Evolutionary conservation across 2,329 filamentous ascomycete genomes (phyloP), one percentile per base, ranked within the genome.

Genomic region (Byssothecium circinans): DNA sequence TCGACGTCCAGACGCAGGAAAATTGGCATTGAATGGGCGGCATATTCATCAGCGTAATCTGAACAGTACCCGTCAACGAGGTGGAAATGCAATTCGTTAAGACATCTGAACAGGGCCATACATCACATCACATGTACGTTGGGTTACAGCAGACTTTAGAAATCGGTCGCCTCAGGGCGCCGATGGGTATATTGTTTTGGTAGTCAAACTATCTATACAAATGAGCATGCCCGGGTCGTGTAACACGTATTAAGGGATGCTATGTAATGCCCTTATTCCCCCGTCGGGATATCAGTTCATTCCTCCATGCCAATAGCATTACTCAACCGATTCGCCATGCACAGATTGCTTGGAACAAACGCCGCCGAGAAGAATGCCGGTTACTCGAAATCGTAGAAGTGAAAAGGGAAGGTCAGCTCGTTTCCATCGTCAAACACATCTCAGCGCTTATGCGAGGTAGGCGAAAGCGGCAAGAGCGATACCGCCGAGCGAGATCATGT

Each of bases 401-500:
- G 37, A 49, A 33, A 51, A 45, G 45, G 25, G 40, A 27, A 18
- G 17, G 42, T 14, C 14, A 32, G 4, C 29, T 8, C 6, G 29
- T 32, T 29, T 25, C 23, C 23, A 15, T 17, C n/a, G 18, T 23
- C 36, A 34, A 33, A 32, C 35, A 20, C 17, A 5, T 37, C 19
- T 43, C 37, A 34, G 47, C 37, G 32, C 49, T 55, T 63, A 69
- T 51, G 61, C 64, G 45, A 69, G 51, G 53, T 61, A 56, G 44
- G 60, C 65, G 48, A 54, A 58, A 33, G 61, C 45, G 46, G 64
- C 65, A 41, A 66, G 22, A 44, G 56, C 58, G 19, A 68, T 46
- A 19, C 57, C 59, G 33, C 65, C 64, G 53, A 68, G 51, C 27
- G 64, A 66, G 56, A 57, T 55, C 41, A 63, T 49, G 57, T 60